Percentiles rank a stretch among this genome's conserved stretches.
Evolutionary conservation across 495 filamentous ascomycete genomes (phyloP).

Genomic region (Talaromyces ruber): DNA sequence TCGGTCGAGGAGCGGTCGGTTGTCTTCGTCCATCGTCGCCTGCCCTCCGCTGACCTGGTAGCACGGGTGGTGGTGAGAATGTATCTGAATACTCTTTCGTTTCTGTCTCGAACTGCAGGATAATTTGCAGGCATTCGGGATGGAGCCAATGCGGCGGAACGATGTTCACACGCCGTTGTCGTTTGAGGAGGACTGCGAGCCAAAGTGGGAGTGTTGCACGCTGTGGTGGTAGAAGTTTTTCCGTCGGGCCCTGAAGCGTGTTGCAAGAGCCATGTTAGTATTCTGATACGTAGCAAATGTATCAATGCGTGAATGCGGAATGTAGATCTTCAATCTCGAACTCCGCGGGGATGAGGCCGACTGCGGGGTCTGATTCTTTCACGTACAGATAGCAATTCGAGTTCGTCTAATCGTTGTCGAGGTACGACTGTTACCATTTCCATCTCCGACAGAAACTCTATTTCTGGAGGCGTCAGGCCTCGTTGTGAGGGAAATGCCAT

Average conservation of each 20-base stretch:
- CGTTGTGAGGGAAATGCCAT: conserved; percentile 82
- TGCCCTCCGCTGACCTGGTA: conserved; percentile 37
- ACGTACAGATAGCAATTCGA: conserved; percentile 77
- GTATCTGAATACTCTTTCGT: conserved; percentile 42
- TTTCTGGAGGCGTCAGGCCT: conserved; percentile 80
- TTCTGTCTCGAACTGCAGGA: conserved; percentile 74
- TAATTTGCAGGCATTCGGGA: conserved; percentile 57
- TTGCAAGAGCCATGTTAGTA: neutral
- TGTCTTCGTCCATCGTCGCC: conserved; percentile 14
- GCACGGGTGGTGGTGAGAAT: conserved; percentile 67
- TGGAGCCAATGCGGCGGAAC: conserved; percentile 83
- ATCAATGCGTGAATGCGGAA: neutral
- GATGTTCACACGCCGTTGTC: conserved; percentile 90
- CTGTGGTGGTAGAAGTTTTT: conserved; percentile 69
- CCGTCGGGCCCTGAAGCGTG: conserved; percentile 60
- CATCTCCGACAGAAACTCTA: conserved; percentile 96
- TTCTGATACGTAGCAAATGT: neutral
- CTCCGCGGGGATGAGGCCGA: neutral
- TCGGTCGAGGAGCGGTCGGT: conserved; percentile 25
- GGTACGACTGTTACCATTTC: conserved; percentile 88
- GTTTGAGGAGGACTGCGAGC: conserved; percentile 95
- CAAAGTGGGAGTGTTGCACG: conserved; percentile 79
- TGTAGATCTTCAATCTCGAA: conserved; percentile 3
- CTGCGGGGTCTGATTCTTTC: neutral
- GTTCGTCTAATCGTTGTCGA: conserved; percentile 78